Evolutionary conservation across 345 rosid species (phyloP), one percentile per base, ranked within the genome.

Genomic region (Euphorbia tirucalli): DNA sequence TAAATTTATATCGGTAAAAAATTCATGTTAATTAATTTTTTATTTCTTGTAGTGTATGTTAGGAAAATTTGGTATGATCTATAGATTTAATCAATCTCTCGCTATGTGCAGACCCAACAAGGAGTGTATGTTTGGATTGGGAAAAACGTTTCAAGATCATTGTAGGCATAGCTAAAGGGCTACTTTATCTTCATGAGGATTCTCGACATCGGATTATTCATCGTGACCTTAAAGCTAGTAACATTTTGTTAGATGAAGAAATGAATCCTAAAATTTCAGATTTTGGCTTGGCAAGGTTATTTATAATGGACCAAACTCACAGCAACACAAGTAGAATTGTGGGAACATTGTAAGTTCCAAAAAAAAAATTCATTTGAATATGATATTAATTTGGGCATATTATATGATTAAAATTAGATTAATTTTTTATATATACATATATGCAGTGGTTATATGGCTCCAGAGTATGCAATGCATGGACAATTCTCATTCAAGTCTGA

Each of bases 131-230:
- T 4, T 13, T 71, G 61, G 61, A 62, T 28, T 71, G 75, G 75
- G 10, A 15, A 8, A 62, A 0, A 0, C 75, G 75, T 1, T 62
- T 28, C 54, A 62, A 62, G 21, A 71, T 71, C 15, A 62, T 71
- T 3, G 37, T 18, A 11, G 68, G 75, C 4, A 28, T 71, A 24
- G 75, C 75, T 35, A 65, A 48, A 49, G 68, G 61, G 1, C 35
- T 71, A 15, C 68, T 71, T 13, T 71, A 71, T 5, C 75, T 71
- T 10, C 75, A 71, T 3, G 61, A 71, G 44, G 68, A 71, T 50
- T 71, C 75, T 19, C 50, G 37, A 0, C 61, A 48, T 19, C 44
- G 50, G 9, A 61, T 73, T 37, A 69, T 57, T 16, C 72, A 69
- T 10, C 64, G 65, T 5, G 72, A 69, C 22, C 37, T 69, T 7